Percentiles rank a stretch among this genome's conserved stretches.
Conservation (phyloP, 108 stramenopile species). For the Chaetoceros tenuissimus region DNA sequence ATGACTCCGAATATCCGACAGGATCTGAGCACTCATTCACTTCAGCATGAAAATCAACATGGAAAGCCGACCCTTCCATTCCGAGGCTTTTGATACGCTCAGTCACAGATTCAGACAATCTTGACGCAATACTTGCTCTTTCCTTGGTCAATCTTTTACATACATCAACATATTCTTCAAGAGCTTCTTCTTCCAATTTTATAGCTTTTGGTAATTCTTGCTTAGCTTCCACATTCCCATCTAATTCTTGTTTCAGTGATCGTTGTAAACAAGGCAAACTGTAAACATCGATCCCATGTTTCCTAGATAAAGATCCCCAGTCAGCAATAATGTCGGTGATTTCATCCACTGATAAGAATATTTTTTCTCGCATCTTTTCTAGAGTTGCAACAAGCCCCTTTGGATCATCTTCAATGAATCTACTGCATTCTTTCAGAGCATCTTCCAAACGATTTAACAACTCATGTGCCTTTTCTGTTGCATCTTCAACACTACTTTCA, state of each 20-base stretch:
- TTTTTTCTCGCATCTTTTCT: conserved; percentile 25
- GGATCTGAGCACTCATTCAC: conserved; percentile 26
- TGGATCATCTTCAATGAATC: conserved; percentile 43
- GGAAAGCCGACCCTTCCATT: conserved; percentile 53
- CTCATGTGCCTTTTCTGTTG: conserved; percentile 58
- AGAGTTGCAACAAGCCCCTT: conserved; percentile 37
- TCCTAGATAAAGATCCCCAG: conserved; percentile 71
- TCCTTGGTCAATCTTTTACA: conserved; percentile 37
- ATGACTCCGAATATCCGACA: conserved; percentile 14
- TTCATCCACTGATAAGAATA: conserved; percentile 42
- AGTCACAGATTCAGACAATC: conserved; percentile 46
- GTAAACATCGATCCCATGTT: conserved; percentile 62
- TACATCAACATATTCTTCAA: conserved; percentile 26
- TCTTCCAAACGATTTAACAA: conserved; percentile 56
- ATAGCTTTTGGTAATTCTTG: conserved; percentile 45
- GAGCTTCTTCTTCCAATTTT: conserved; percentile 35
- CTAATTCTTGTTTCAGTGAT: conserved; percentile 50
- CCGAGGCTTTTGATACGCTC: conserved; percentile 49
- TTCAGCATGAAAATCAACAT: conserved; percentile 26
- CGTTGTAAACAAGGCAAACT: conserved; percentile 51
- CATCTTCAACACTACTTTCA: conserved; percentile 19
- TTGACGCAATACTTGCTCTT: conserved; percentile 26
- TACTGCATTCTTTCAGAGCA: conserved; percentile 40
- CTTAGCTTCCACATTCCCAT: conserved; percentile 57
- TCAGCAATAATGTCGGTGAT: conserved; percentile 51